These are phyloP conservation scores for Umbilicus rupestris DNA, from an alignment of 164 flowering plant species.

Conservation along the genomic window DNA sequence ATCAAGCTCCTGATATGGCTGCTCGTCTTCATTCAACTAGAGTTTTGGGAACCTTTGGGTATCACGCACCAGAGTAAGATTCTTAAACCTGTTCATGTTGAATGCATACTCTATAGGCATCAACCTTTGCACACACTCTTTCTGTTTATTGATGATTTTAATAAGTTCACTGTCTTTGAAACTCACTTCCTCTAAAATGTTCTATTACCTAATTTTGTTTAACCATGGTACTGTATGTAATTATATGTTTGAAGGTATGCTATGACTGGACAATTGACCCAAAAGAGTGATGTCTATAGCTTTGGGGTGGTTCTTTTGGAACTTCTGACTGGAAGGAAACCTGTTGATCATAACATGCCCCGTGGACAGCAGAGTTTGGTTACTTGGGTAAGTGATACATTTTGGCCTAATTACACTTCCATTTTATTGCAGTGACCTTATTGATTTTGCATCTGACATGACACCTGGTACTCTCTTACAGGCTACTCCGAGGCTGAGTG, in stretches of 20 bases:
- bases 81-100: conserved; percentile 9
- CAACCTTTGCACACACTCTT: background rate
- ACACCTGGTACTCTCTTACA: conserved; percentile 10
- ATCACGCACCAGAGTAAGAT: conserved; percentile 96
- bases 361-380: conserved; percentile 95
- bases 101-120: background rate
- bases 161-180: background rate
- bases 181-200: background rate
- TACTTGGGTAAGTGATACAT: conserved; percentile 58
- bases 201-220: background rate
- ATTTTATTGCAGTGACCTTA: background rate
- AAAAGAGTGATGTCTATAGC: conserved; percentile 95
- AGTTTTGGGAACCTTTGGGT: conserved; percentile 95
- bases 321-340: conserved; percentile 88
- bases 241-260: conserved; percentile 56
- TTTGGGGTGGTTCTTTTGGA: conserved; percentile 89
- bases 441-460: background rate
- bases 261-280: conserved; percentile 92
- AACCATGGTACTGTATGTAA: background rate
- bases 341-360: conserved; percentile 98
- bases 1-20: conserved; percentile 99
- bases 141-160: background rate
- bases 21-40: conserved; percentile 99
- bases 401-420: background rate
- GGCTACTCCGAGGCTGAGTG: conserved; percentile 80